phyloP scores from a whole-genome alignment of 352 stramenopile species.

The Phytophthora podocarpi region DNA sequence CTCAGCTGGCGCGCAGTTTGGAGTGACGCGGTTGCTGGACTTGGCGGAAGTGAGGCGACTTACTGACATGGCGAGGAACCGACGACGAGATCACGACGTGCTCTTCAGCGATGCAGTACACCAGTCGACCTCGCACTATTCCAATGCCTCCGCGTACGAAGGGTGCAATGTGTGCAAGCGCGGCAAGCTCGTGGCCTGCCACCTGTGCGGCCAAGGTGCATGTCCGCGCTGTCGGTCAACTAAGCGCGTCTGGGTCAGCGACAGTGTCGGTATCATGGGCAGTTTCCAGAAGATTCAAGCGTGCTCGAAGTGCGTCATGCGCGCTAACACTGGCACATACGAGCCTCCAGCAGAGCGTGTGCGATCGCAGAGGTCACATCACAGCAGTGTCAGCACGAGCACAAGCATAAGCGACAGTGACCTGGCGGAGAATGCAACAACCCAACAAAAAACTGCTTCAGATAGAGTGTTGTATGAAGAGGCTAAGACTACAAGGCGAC shows the following conservation, averaged over 20 bases:
- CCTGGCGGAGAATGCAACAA: neutral
- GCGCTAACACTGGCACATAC: slow-evolving; percentile 35
- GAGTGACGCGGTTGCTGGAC: slow-evolving; percentile 50
- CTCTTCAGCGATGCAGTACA: slow-evolving; percentile 6
- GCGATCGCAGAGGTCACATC: slow-evolving; percentile 20
- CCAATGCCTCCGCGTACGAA: slow-evolving; percentile 8
- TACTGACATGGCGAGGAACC: slow-evolving; percentile 42
- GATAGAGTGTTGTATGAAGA: slow-evolving; percentile 20
- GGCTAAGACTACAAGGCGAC: neutral
- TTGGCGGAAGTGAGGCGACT: slow-evolving; percentile 50
- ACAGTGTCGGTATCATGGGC: slow-evolving; percentile 39
- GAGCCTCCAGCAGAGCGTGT: slow-evolving; percentile 22
- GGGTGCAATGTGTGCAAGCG: slow-evolving; percentile 31
- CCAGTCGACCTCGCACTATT: slow-evolving; percentile 20
- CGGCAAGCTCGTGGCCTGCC: slow-evolving; percentile 22
- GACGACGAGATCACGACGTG: slow-evolving; percentile 11
- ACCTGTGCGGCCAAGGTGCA: slow-evolving; percentile 33
- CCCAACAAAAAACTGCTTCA: neutral
- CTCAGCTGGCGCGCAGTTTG: slow-evolving; percentile 45
- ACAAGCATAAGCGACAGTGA: slow-evolving; percentile 21
- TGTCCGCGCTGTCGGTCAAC: slow-evolving; percentile 37
- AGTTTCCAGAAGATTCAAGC: slow-evolving; percentile 47
- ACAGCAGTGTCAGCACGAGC: slow-evolving; percentile 23
- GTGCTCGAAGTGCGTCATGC: slow-evolving; percentile 48
- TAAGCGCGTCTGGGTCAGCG: slow-evolving; percentile 48